Evolutionary conservation across 495 filamentous ascomycete genomes (phyloP).

Genomic region (Lentithecium fluviatile): DNA sequence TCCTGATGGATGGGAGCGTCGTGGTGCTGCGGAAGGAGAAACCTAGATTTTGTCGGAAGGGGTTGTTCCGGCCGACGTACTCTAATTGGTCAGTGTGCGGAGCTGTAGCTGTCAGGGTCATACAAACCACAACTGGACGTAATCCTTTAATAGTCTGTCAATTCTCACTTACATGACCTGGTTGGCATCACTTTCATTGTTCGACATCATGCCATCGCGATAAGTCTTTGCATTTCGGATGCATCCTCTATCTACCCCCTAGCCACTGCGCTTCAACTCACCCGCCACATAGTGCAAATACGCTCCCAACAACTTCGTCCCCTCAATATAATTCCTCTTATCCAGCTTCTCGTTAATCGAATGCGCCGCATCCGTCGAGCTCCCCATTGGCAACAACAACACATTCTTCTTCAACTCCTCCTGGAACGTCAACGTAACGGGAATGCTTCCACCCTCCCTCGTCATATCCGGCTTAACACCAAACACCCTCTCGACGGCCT

Average conservation of each 20-base stretch:
- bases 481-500: slow-evolving; percentile 91
- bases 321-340: slow-evolving; percentile 94
- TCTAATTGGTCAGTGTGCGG: slow-evolving; percentile 12
- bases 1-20: neutral
- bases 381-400: slow-evolving; percentile 91
- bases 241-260: neutral
- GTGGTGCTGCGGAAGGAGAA: neutral
- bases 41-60: slow-evolving; percentile 1
- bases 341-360: slow-evolving; percentile 98
- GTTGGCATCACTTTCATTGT: neutral
- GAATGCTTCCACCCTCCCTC: slow-evolving; percentile 93
- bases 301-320: slow-evolving; percentile 90
- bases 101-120: no score
- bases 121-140: no score
- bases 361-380: slow-evolving; percentile 92
- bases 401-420: slow-evolving; percentile 99
- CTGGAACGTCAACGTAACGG: slow-evolving; percentile 95
- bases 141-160: no score
- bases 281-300: slow-evolving; percentile 97
- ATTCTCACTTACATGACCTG: neutral
- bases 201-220: neutral
- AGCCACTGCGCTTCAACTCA: slow-evolving; percentile 58
- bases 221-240: neutral
- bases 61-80: slow-evolving; percentile 2
- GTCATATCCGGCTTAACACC: slow-evolving; percentile 92